Percentiles rank a stretch among this genome's conserved stretches.
These are phyloP conservation scores for Colletotrichum truncatum DNA, from an alignment of 2,329 filamentous ascomycete species.

Conservation along the genomic window DNA sequence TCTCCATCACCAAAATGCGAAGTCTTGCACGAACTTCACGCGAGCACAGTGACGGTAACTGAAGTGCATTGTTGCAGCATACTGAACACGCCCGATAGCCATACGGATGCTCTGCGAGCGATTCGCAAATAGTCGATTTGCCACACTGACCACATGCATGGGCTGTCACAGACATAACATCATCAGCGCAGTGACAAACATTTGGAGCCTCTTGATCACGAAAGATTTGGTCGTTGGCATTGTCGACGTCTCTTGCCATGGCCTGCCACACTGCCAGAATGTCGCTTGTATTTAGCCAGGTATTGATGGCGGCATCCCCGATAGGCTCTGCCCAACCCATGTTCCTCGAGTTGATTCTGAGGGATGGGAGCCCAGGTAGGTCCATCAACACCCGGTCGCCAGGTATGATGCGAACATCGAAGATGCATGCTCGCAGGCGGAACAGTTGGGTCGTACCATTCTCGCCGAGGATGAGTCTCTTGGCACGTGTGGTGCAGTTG, in stretches of 20 bases:
- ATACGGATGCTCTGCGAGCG: background rate
- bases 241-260: background rate
- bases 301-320: background rate
- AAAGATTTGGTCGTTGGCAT: background rate
- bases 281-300: background rate
- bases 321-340: no score
- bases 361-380: no score
- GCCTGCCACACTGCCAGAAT: background rate
- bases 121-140: background rate
- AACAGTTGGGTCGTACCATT: no score
- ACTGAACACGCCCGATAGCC: background rate
- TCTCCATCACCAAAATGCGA: background rate
- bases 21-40: background rate
- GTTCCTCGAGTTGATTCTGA: no score
- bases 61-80: background rate
- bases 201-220: background rate
- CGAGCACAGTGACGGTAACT: background rate
- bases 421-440: no score
- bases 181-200: background rate
- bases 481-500: no score
- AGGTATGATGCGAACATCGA: no score
- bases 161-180: background rate
- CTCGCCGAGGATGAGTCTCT: no score
- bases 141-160: background rate
- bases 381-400: no score